Evolutionary conservation across 306 rosid genomes (phyloP), one percentile per base, ranked within the genome.

Genomic region (Prunus mume): DNA sequence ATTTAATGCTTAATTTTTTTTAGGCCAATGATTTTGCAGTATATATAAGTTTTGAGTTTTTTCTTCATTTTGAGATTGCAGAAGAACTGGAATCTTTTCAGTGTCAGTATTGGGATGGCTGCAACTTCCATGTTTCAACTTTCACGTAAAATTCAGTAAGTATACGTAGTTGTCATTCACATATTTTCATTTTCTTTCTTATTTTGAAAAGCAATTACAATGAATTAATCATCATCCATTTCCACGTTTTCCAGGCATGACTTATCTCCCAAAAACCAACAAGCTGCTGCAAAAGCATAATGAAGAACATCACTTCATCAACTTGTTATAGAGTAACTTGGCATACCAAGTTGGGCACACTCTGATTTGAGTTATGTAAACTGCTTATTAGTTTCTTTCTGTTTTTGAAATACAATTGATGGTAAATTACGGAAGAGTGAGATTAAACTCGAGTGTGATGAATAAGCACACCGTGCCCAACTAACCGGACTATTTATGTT

Each of bases 41-140:
- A 2, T 6, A 20, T 62, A 28, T 17, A 6, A 65, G 20, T 65
- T 65, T 18, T n/a, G 7, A 15, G 12, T 62, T 1, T 60, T 14
- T 62, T 1, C 69, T 74, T 12, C 11, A 5, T 13, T 18, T 66
- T 76, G 66, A 11, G 11, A 20, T 18, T 73, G 74, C 61, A 79
- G 83, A 79, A 79, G 51, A 79, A 79, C 18, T 79, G 79, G 83
- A 79, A 46, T 64, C 83, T 73, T 57, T 20, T 79, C 68, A 66
- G 74, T 32, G 74, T 28, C 43, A 56, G 56, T 63, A 2, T 79
- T 20, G 70, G 45, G 18, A 73, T 73, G 83, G 61, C 78, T 22
- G 49, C 71, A 24, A 32, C 62, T 30, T 67, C 69, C 32, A 38
- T 68, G 28, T 73, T 43, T 25, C 83, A 79, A 67, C 75, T 79